Evolutionary conservation across 2,329 filamentous ascomycete species (phyloP), one percentile per base, ranked within the genome.

Genomic region (Apiospora malaysiana): DNA sequence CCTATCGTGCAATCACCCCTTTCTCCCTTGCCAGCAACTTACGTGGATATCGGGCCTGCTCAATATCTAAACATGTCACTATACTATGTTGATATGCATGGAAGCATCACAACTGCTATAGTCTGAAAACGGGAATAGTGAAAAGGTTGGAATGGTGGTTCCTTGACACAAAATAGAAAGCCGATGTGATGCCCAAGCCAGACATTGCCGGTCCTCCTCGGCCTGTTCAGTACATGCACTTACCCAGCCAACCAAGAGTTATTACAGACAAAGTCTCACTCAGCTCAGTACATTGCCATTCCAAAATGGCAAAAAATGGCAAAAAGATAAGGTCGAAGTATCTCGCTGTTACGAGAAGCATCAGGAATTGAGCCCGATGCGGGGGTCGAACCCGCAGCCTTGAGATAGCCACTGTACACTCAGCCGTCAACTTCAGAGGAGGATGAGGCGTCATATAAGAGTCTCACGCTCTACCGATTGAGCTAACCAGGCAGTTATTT

Each of bases 381-480:
- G 82, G 83, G 82, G 82, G 82, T 83, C 82, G 79, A 73, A 73
- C 65, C 56, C 56, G 56, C 56, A 63, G 32, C 56, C 56, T 63
- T 63, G 56, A 63, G 56, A 63, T 63, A n/a, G 18, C 32, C 27
- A 63, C 56, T 63, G 21, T 37, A 63, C 16, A 63, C 18, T 63
- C 18, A 18, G 25, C 51, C 51, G 51, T 56, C 51, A 32, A 32
- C 51, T 32, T 18, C 4, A 18, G 51, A 8, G 21, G 27, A 27
- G 27, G 25, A 32, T 21, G 51, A 56, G 51, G 56, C 56, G 16
- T 63, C 16, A n/a, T 59, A 59, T 84, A 84, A 85, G 89, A 91
- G 89, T 90, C 89, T 89, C 85, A 90, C 88, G 88, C 88, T 91
- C 89, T 91, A 90, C 87, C 86, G 86, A 89, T 89, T 89, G 87